Percentiles rank a stretch among this genome's conserved stretches.
Conservation (phyloP, 1,284 basidiomycete species). For the Ceratobasidium sp. region DNA sequence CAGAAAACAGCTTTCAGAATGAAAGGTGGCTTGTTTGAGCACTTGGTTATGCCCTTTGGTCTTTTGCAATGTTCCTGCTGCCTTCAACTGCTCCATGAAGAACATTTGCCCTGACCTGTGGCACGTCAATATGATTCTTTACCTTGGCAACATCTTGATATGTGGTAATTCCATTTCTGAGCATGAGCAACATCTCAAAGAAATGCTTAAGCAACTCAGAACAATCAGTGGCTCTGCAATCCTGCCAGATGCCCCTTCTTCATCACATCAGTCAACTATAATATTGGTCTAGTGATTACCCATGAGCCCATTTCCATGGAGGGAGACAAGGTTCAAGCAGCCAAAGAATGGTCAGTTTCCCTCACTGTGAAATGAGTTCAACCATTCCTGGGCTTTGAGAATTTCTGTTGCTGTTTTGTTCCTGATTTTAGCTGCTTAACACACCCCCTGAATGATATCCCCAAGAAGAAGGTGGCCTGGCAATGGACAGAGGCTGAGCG, state of each 20-base stretch:
- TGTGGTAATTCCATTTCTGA: neutral
- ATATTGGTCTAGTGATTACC: slow-evolving; percentile 50
- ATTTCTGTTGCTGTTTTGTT: slow-evolving; percentile 42
- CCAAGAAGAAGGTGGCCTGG: slow-evolving; percentile 42
- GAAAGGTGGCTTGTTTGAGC: slow-evolving; percentile 22
- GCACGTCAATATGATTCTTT: slow-evolving; percentile 20
- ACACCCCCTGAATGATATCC: slow-evolving; percentile 44
- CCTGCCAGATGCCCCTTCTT: slow-evolving; percentile 28
- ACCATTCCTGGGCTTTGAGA: slow-evolving; percentile 51
- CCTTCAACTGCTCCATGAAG: slow-evolving; percentile 34
- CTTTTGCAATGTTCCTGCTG: slow-evolving; percentile 16
- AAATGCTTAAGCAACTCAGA: slow-evolving; percentile 15
- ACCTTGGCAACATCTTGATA: slow-evolving; percentile 39
- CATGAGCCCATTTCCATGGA: slow-evolving; percentile 52
- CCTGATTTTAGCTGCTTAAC: no score
- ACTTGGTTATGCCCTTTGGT: slow-evolving; percentile 37
- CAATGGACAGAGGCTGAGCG: no score
- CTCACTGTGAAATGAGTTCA: slow-evolving; percentile 47
- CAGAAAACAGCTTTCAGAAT: slow-evolving; percentile 37
- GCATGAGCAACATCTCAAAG: neutral
- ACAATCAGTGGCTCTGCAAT: neutral
- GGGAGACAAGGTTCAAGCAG: slow-evolving; percentile 50
- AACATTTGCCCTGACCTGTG: slow-evolving; percentile 36
- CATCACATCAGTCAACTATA: no score
- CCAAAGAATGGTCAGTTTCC: slow-evolving; percentile 53